A percentile compares a stretch with the other conserved stretches of the same genome.
These are phyloP conservation scores for Paragyromitra xinjiangensis DNA, from an alignment of 495 filamentous ascomycete species.

Conservation along the genomic window DNA sequence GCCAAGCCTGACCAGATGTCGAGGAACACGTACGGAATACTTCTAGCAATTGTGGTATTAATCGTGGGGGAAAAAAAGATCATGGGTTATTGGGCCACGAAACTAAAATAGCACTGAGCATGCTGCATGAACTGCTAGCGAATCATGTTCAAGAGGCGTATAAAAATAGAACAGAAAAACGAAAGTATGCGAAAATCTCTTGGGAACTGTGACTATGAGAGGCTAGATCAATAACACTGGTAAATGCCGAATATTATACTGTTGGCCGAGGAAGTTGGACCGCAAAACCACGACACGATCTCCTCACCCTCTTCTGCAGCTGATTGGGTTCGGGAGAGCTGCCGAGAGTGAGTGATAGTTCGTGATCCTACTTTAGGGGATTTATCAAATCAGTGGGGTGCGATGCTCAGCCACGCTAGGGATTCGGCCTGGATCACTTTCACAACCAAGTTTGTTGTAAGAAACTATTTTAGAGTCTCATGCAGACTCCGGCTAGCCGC, in stretches of 20 bases:
- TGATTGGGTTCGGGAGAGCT: neutral
- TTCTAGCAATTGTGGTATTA: constrained; percentile 1
- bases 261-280: neutral
- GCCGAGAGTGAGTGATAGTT: constrained; percentile 26
- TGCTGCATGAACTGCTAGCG: constrained; percentile 1
- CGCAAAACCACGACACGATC: neutral
- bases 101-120: constrained; percentile 23
- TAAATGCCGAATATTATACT: constrained; percentile 8
- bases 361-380: neutral
- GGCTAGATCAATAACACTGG: neutral
- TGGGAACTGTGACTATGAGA: neutral
- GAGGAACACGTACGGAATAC: constrained; percentile 35
- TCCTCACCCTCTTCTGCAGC: neutral
- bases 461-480: constrained; percentile 13
- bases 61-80: constrained; percentile 2
- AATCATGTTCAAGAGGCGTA: constrained; percentile 8
- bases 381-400: constrained; percentile 7
- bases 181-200: constrained; percentile 2
- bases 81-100: neutral
- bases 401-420: constrained; percentile 32
- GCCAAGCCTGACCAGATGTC: constrained; percentile 23
- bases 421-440: neutral
- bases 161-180: constrained; percentile 30
- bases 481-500: neutral
- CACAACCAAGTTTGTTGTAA: neutral